A percentile compares a stretch with the other conserved stretches of the same genome.
phyloP scores from a whole-genome alignment of 2,329 filamentous ascomycete genomes.

The Fusarium protoensiforme region DNA sequence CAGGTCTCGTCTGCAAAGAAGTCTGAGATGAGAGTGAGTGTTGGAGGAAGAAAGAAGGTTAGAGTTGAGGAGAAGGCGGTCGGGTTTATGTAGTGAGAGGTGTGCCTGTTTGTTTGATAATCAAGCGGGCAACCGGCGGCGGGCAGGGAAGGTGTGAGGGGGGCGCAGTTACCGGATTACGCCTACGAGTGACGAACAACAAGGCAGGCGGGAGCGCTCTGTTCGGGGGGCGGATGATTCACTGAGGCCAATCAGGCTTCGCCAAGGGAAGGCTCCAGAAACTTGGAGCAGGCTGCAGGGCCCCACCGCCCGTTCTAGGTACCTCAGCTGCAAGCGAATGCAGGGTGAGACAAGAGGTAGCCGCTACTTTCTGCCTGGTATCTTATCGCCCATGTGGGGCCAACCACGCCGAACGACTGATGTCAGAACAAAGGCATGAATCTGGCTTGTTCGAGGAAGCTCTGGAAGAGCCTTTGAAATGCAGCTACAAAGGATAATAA shows the following conservation, averaged over 20 bases:
- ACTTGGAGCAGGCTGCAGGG: conserved; percentile 36
- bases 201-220: conserved; percentile 39
- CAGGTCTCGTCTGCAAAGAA: conserved; percentile 20
- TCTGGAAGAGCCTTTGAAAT: conserved; percentile 21
- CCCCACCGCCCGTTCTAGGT: conserved; percentile 36
- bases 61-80: conserved; percentile 36
- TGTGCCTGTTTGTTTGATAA: conserved; percentile 36
- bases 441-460: conserved; percentile 17
- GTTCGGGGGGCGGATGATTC: conserved; percentile 49
- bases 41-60: conserved; percentile 16
- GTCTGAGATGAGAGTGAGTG: conserved; percentile 14
- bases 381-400: conserved; percentile 1
- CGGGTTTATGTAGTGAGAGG: conserved; percentile 47
- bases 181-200: conserved; percentile 37
- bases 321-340: conserved; percentile 25
- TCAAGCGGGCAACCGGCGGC: conserved; percentile 40
- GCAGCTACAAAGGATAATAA: background rate
- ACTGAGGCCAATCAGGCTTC: conserved; percentile 45
- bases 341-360: conserved; percentile 28
- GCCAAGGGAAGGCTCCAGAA: conserved; percentile 54
- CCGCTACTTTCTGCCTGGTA: conserved; percentile 19
- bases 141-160: conserved; percentile 43
- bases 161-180: conserved; percentile 44
- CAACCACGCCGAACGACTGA: conserved; percentile 8
- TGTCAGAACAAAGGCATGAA: conserved; percentile 26